A percentile compares a stretch with the other conserved stretches of the same genome.
Conservation (phyloP, 352 stramenopile species). For the Phytophthora podocarpi region DNA sequence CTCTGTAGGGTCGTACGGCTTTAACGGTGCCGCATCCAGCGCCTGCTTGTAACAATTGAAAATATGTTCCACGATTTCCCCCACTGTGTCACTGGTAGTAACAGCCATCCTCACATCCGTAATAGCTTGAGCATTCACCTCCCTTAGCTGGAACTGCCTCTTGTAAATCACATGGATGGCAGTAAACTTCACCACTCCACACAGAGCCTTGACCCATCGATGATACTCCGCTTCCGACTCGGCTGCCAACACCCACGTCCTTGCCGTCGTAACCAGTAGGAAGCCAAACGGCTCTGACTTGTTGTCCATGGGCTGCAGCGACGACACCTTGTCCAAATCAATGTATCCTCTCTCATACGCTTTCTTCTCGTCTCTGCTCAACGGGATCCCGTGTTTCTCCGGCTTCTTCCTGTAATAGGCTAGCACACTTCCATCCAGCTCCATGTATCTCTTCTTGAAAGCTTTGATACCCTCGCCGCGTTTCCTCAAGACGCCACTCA, state of each 20-base stretch:
- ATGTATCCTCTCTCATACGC: conserved; percentile 72
- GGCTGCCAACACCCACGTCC: conserved; percentile 77
- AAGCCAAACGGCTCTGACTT: conserved; percentile 77
- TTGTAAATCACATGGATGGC: conserved; percentile 82
- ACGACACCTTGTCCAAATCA: conserved; percentile 81
- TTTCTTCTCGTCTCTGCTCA: conserved; percentile 79
- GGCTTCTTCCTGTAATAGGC: conserved; percentile 90
- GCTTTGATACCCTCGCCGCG: conserved; percentile 84
- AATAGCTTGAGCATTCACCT: conserved; percentile 83
- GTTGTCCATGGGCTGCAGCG: conserved; percentile 73
- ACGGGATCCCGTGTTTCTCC: conserved; percentile 74
- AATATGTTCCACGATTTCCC: conserved; percentile 88
- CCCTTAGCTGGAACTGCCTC: conserved; percentile 82
- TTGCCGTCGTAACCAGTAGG: conserved; percentile 73
- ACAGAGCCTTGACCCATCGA: conserved; percentile 83
- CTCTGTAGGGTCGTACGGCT: conserved; percentile 78
- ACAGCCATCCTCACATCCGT: conserved; percentile 90
- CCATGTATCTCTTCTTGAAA: conserved; percentile 88
- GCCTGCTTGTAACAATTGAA: conserved; percentile 89
- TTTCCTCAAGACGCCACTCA: conserved; percentile 71
- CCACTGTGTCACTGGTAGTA: conserved; percentile 77
- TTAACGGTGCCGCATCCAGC: conserved; percentile 73
- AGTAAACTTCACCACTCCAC: conserved; percentile 79
- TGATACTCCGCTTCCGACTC: conserved; percentile 80
- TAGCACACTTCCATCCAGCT: conserved; percentile 71